These are phyloP conservation scores for Starmera quercuum DNA, from an alignment of 805 yeast species.

Conservation along the genomic window DNA sequence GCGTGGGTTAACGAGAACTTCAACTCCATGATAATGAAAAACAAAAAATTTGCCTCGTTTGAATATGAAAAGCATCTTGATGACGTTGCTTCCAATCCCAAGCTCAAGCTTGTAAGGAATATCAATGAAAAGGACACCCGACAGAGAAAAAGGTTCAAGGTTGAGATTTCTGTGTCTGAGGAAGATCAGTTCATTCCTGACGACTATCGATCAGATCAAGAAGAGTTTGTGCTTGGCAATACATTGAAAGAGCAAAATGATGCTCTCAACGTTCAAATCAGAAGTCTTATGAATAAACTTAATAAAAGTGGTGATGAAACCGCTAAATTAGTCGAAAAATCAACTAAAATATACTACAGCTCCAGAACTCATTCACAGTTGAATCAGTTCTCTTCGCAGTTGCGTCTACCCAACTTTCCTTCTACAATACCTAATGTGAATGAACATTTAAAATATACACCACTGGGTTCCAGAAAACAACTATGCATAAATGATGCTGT, in stretches of 20 bases:
- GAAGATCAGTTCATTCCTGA: conserved; percentile 35
- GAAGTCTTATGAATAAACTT: conserved; percentile 36
- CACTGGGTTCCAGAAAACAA: conserved; percentile 81
- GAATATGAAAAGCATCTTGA: conserved; percentile 29
- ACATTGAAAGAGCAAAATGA: conserved; percentile 20
- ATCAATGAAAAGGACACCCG: conserved; percentile 3
- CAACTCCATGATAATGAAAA: conserved; percentile 17
- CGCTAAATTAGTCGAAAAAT: conserved; percentile 19
- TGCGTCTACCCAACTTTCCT: conserved; percentile 53
- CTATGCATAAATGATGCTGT: conserved; percentile 70
- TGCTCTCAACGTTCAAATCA: conserved; percentile 39
- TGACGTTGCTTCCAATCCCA: conserved; percentile 15
- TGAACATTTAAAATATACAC: conserved; percentile 59
- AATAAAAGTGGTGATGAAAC: conserved; percentile 16
- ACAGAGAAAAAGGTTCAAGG: conserved; percentile 10
- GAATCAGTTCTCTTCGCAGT: conserved; percentile 69
- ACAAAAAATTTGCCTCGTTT: conserved; percentile 15
- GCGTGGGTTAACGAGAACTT: conserved; percentile 53
- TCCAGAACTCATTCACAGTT: conserved; percentile 92
- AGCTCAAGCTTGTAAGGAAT: conserved; percentile 6
- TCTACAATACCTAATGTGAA: conserved; percentile 40
- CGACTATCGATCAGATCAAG: conserved; percentile 25
- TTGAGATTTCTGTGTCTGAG: conserved; percentile 24
- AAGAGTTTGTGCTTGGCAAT: conserved; percentile 7
- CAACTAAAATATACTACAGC: conserved; percentile 54